Evolutionary conservation across 2,329 filamentous ascomycete genomes (phyloP), one percentile per base, ranked within the genome.

Genomic region (Alternaria sp.): DNA sequence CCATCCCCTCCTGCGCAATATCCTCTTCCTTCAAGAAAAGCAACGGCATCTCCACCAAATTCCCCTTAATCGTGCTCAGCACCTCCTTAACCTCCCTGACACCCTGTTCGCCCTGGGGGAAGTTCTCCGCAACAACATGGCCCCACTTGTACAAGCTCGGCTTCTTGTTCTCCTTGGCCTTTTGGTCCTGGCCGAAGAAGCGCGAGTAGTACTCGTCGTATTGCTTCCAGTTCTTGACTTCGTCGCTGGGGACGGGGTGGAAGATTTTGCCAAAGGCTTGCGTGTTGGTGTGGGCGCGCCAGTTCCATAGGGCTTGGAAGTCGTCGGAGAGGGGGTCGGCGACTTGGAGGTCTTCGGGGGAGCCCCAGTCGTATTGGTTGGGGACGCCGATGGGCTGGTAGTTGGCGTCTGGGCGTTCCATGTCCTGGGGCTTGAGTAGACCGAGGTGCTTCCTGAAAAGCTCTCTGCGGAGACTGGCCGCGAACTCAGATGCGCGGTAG

Each of bases 391-490:
- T 83, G 0, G 87, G 87, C 65, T 86, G 81, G 69, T 82, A 89
- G 75, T 89, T 89, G 25, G 83, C 80, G 54, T 88, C 82, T 12
- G 85, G 86, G 7, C 77, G 81, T 59, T 93, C 87, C 62, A 90
- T 84, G 17, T 89, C 84, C 76, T 97, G 93, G 0, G 91, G 86
- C 5, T 87, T 90, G 10, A 97, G 84, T 9, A 97, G 85, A 46
- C 95, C 95, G 2, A 97, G 87, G 77, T 97, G 95, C 82, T 97
- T 96, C 70, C 94, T 89, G 88, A 93, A 97, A 66, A 97, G 88
- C 77, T 93, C 89, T 36, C 94, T 88, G 21, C 95, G 91, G 11
- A 97, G 89, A 1, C 90, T 92, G 6, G 92, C 84, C 1, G 93
- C 93, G 74, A 95, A 94, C 60, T 87, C 86, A 9, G 89, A 90